These are phyloP conservation scores for Solanum virginianum DNA, from an alignment of 257 asterid genomes.

Conservation along the genomic window DNA sequence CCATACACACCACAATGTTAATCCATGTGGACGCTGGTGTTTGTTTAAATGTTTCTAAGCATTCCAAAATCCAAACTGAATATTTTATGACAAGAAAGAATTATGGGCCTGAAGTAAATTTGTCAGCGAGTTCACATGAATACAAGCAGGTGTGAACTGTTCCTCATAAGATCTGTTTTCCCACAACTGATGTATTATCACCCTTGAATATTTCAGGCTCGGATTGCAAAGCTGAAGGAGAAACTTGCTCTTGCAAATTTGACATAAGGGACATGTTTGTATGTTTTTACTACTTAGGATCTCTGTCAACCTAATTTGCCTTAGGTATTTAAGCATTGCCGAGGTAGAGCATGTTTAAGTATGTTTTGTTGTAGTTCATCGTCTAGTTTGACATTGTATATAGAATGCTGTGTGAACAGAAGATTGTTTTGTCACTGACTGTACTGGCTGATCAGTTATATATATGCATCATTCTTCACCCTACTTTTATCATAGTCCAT, in stretches of 20 bases:
- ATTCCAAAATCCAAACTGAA: not conserved
- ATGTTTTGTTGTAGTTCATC: not conserved
- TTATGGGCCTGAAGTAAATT: not conserved
- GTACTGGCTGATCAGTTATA: not conserved
- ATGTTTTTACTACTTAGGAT: not conserved
- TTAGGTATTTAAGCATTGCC: not conserved
- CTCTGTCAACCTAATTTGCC: not conserved
- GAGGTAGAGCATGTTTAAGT: not conserved
- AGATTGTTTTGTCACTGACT: not conserved
- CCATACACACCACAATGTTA: not conserved
- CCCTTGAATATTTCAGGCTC: slow-evolving; percentile 36
- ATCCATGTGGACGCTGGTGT: not conserved
- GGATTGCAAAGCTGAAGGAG: slow-evolving; percentile 51
- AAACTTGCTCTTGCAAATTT: slow-evolving; percentile 26
- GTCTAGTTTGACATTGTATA: not conserved
- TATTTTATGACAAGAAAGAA: not conserved
- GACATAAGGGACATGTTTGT: slow-evolving; percentile 2
- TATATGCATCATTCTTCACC: not conserved
- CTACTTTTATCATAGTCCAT: not conserved
- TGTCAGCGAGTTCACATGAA: not conserved
- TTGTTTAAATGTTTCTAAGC: not conserved
- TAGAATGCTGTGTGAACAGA: not conserved
- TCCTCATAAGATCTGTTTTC: not conserved
- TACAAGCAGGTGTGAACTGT: not conserved
- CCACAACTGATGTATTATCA: not conserved